These are phyloP conservation scores for Anisodus tanguticus DNA, from an alignment of 257 asterid genomes.

Conservation along the genomic window DNA sequence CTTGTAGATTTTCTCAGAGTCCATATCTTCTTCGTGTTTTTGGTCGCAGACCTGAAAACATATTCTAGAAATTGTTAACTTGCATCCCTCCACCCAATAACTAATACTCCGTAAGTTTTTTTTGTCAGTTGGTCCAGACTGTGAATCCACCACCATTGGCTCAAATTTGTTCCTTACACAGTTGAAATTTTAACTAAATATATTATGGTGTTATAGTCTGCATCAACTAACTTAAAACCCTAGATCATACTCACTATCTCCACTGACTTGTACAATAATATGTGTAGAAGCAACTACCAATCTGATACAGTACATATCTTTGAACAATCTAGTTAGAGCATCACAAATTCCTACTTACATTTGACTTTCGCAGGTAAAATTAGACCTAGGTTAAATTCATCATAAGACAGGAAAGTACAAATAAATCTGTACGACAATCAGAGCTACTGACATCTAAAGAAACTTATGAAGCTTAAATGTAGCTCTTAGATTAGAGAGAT, in stretches of 20 bases:
- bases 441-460: not conserved
- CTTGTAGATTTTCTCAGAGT: conserved; percentile 78
- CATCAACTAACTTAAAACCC: not conserved
- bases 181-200: not conserved
- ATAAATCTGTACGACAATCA: not conserved
- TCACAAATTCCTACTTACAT: not conserved
- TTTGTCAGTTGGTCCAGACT: not conserved
- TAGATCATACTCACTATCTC: not conserved
- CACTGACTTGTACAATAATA: not conserved
- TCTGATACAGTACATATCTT: not conserved
- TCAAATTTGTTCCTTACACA: not conserved
- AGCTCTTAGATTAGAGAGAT: not conserved
- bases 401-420: not conserved
- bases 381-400: not conserved
- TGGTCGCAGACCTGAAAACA: conserved; percentile 83
- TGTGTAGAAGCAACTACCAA: not conserved
- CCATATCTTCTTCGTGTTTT: conserved; percentile 93
- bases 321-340: not conserved
- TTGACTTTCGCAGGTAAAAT: not conserved
- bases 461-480: not conserved
- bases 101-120: too few relatives aligned
- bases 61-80: not conserved
- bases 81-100: not conserved
- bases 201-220: not conserved
- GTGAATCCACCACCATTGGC: not conserved